phyloP scores from a whole-genome alignment of 169 alveolate species.

The Plasmodium gaboni region DNA sequence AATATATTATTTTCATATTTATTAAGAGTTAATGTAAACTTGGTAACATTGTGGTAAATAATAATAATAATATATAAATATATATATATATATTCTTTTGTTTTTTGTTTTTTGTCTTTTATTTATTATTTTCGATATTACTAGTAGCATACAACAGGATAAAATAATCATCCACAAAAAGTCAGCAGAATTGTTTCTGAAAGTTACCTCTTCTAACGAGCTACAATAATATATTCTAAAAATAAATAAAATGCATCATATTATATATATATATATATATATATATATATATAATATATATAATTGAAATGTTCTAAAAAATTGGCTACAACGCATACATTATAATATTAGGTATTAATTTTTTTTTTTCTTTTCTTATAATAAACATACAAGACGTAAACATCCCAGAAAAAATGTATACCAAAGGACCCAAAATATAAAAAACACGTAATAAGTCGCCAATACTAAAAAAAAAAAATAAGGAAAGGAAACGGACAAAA shows the following conservation, averaged over 20 bases:
- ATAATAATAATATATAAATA: background rate
- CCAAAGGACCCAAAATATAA: conserved; percentile 93
- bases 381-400: conserved; percentile 86
- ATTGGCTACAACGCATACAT: too few relatives aligned
- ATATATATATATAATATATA: conserved; percentile 62
- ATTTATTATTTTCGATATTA: conserved; percentile 13
- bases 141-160: conserved; percentile 84
- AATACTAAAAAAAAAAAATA: conserved; percentile 79
- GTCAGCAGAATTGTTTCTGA: conserved; percentile 90
- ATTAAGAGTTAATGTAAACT: background rate
- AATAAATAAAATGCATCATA: background rate
- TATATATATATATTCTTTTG: too few relatives aligned
- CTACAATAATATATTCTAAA: conserved; percentile 86
- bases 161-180: conserved; percentile 90
- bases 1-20: background rate
- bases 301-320: background rate
- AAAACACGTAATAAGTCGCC: conserved; percentile 93
- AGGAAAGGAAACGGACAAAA: too few relatives aligned
- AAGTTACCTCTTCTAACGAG: conserved; percentile 84
- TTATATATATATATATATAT: conserved; percentile 43
- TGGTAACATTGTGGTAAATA: too few relatives aligned
- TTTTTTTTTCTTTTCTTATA: too few relatives aligned
- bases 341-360: too few relatives aligned
- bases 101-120: background rate
- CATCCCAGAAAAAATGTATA: conserved; percentile 93